Evolutionary conservation across 78 protist genomes (phyloP).

Genomic region (Ministeria vibrans): DNA sequence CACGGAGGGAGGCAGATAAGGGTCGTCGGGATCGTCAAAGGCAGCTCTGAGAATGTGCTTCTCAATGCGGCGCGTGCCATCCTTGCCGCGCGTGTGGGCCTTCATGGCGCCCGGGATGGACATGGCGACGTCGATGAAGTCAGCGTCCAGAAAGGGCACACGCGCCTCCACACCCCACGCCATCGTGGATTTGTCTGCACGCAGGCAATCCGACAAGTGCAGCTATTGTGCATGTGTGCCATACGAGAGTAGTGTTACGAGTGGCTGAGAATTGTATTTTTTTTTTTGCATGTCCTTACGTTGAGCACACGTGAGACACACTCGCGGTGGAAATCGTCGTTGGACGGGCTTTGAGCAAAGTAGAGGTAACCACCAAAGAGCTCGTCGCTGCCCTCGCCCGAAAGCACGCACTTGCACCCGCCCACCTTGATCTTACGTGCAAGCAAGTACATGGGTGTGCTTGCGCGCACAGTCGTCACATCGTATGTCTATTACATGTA

Average conservation of each 20-base stretch:
- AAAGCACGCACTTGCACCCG: constrained; percentile 82
- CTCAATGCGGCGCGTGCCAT: constrained; percentile 58
- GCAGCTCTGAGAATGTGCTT: constrained; percentile 70
- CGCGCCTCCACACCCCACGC: constrained; percentile 89
- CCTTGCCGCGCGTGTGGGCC: constrained; percentile 23
- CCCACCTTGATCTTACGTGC: constrained; percentile 69
- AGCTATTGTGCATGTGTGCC: no score
- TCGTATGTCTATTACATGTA: no score
- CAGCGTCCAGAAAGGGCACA: constrained; percentile 63
- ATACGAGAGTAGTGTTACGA: no score
- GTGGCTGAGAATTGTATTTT: no score
- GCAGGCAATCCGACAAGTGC: constrained; percentile 61
- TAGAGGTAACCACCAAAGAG: constrained; percentile 73
- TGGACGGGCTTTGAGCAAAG: constrained; percentile 79
- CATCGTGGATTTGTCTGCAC: constrained; percentile 74
- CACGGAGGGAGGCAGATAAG: constrained; percentile 68
- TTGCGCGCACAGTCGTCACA: constrained; percentile 80
- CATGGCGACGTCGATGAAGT: constrained; percentile 66
- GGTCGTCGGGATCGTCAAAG: constrained; percentile 63
- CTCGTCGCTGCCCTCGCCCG: constrained; percentile 88
- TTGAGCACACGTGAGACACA: constrained; percentile 44
- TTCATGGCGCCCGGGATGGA: constrained; percentile 59
- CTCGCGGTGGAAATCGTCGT: constrained; percentile 69
- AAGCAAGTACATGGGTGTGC: constrained; percentile 80
- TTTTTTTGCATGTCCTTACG: no score